These are phyloP conservation scores for Spizellomyces punctatus DNA, from an alignment of 192 early-diverging fungal species.

Conservation along the genomic window DNA sequence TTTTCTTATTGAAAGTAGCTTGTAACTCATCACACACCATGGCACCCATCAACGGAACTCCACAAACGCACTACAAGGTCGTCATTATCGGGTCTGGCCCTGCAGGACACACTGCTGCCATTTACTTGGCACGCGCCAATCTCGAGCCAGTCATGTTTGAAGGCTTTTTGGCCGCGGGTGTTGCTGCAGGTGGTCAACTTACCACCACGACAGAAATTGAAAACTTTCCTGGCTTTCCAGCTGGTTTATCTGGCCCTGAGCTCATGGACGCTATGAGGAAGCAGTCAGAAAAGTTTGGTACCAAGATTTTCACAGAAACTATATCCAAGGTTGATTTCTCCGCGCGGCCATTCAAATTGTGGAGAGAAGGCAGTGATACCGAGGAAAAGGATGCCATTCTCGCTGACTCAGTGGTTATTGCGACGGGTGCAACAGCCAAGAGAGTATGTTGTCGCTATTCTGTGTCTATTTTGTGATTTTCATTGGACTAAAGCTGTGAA, in stretches of 20 bases:
- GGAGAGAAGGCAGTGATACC: constrained; percentile 82
- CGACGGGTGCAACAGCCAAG: constrained; percentile 99
- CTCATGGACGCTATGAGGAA: constrained; percentile 81
- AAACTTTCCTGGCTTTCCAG: constrained; percentile 80
- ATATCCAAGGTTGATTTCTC: constrained; percentile 88
- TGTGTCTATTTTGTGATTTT: background rate
- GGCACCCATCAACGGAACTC: background rate
- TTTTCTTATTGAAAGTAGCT: too few relatives aligned
- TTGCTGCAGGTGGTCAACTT: constrained; percentile 80
- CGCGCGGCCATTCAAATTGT: constrained; percentile 86
- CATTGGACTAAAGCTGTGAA: too few relatives aligned
- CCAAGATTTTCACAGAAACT: constrained; percentile 89
- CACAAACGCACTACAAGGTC: constrained; percentile 42
- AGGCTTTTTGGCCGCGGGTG: constrained; percentile 91
- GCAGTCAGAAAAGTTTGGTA: constrained; percentile 88
- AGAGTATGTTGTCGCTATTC: constrained; percentile 45
- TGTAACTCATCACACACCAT: background rate
- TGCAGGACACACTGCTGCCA: constrained; percentile 95
- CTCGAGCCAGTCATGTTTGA: constrained; percentile 93
- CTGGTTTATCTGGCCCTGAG: constrained; percentile 84
- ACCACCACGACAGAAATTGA: constrained; percentile 97
- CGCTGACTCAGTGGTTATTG: constrained; percentile 84
- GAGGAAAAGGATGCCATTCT: constrained; percentile 68
- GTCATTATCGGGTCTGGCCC: constrained; percentile 91
- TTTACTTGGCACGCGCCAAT: constrained; percentile 94